These are phyloP conservation scores for Talaromyces nanjingensis DNA, from an alignment of 495 filamentous ascomycete species.

Conservation along the genomic window DNA sequence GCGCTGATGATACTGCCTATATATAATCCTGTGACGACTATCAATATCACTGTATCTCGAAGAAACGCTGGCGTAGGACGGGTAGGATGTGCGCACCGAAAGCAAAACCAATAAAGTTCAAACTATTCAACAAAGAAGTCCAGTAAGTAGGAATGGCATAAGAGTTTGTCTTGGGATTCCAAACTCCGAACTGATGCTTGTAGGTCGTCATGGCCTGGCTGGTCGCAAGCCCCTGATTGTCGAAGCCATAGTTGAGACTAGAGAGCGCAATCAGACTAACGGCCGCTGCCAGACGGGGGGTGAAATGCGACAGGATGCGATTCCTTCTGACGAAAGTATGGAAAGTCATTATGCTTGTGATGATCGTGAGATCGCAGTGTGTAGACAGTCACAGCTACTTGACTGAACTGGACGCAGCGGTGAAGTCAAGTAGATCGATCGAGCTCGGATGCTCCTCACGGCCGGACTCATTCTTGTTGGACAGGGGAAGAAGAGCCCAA, in stretches of 20 bases:
- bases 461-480: not conserved
- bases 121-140: conserved; percentile 23
- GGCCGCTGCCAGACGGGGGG: conserved; percentile 4
- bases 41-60: not conserved
- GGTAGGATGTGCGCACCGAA: conserved; percentile 14
- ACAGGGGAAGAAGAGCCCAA: not conserved
- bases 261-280: conserved; percentile 21
- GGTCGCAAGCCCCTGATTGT: conserved; percentile 21
- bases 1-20: conserved; percentile 24
- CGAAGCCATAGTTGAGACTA: conserved; percentile 25
- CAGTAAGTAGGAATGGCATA: conserved; percentile 20
- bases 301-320: conserved; percentile 8
- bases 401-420: not conserved
- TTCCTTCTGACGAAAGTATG: not conserved
- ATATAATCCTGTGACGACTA: conserved; percentile 15
- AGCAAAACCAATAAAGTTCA: conserved; percentile 24
- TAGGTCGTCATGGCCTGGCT: conserved; percentile 24
- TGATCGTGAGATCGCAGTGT: not conserved
- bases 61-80: not conserved
- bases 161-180: conserved; percentile 12
- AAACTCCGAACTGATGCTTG: conserved; percentile 20
- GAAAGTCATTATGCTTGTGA: not conserved
- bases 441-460: not conserved
- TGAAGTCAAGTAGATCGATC: not conserved
- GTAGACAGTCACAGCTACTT: not conserved